phyloP scores from a whole-genome alignment of 1,139 yeast genomes.

The Suhomyces bolitotheri region DNA sequence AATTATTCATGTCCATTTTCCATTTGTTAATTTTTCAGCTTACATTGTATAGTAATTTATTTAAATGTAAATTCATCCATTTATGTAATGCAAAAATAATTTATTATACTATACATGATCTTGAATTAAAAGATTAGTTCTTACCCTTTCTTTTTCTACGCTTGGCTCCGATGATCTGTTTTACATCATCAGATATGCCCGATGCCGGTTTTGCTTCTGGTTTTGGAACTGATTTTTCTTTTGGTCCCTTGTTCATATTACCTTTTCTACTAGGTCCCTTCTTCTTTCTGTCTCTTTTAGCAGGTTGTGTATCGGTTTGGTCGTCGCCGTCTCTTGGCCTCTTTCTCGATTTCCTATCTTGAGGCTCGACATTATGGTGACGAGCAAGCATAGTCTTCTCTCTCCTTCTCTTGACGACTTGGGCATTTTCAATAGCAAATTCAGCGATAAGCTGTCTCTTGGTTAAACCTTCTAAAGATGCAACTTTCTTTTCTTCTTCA shows the following conservation, averaged over 20 bases:
- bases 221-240: conserved; percentile 9
- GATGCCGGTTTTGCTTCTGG: conserved; percentile 25
- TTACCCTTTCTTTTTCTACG: conserved; percentile 64
- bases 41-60: conserved; percentile 12
- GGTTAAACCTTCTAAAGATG: conserved; percentile 52
- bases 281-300: conserved; percentile 24
- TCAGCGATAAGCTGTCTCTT: conserved; percentile 87
- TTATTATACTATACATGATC: conserved; percentile 2
- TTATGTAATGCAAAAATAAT: background rate
- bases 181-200: conserved; percentile 54
- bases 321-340: conserved; percentile 23
- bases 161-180: conserved; percentile 65
- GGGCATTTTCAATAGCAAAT: conserved; percentile 94
- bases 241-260: conserved; percentile 1
- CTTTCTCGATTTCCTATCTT: conserved; percentile 22
- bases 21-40: conserved; percentile 1
- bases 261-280: conserved; percentile 15
- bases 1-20: conserved; percentile 11
- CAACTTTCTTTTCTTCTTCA: conserved; percentile 64
- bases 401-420: conserved; percentile 85
- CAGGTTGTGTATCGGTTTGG: conserved; percentile 18
- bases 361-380: conserved; percentile 15
- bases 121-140: conserved; percentile 20
- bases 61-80: conserved; percentile 5
- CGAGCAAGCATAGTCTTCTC: conserved; percentile 60